Evolutionary conservation across 805 yeast species (phyloP).

Genomic region (Metschnikowia similis): DNA sequence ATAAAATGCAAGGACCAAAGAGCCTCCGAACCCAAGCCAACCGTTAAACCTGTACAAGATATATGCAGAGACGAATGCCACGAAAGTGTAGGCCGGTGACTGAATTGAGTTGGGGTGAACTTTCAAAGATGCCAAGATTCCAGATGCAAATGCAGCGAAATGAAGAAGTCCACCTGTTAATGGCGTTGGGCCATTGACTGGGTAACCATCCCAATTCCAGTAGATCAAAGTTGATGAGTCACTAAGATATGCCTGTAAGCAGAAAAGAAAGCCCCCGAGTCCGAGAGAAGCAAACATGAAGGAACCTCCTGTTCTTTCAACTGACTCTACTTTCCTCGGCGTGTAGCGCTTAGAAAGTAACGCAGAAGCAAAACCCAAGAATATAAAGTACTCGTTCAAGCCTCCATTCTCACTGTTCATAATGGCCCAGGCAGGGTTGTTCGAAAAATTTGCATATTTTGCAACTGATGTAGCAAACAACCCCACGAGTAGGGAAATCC

Average conservation of each 20-base stretch:
- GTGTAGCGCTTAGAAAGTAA: constrained; percentile 47
- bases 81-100: constrained; percentile 30
- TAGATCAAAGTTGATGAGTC: constrained; percentile 84
- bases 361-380: constrained; percentile 60
- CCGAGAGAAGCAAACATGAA: constrained; percentile 56
- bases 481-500: constrained; percentile 64
- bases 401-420: constrained; percentile 87
- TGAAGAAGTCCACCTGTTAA: constrained; percentile 76
- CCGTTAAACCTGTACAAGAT: constrained; percentile 50
- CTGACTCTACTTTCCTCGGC: constrained; percentile 7
- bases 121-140: constrained; percentile 33
- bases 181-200: constrained; percentile 81
- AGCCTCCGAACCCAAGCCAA: constrained; percentile 78
- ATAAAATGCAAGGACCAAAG: constrained; percentile 57
- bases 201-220: constrained; percentile 97
- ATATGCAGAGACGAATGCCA: constrained; percentile 47
- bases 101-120: constrained; percentile 20
- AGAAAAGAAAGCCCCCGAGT: constrained; percentile 71
- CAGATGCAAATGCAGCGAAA: constrained; percentile 54
- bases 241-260: constrained; percentile 66
- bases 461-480: constrained; percentile 67
- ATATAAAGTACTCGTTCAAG: constrained; percentile 65
- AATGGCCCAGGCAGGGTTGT: constrained; percentile 96
- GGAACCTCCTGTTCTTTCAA: constrained; percentile 34
- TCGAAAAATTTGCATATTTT: constrained; percentile 73